A percentile compares a stretch with the other conserved stretches of the same genome.
These are phyloP conservation scores for Cytospora chrysosperma DNA, from an alignment of 2,329 filamentous ascomycete genomes.

Conservation along the genomic window DNA sequence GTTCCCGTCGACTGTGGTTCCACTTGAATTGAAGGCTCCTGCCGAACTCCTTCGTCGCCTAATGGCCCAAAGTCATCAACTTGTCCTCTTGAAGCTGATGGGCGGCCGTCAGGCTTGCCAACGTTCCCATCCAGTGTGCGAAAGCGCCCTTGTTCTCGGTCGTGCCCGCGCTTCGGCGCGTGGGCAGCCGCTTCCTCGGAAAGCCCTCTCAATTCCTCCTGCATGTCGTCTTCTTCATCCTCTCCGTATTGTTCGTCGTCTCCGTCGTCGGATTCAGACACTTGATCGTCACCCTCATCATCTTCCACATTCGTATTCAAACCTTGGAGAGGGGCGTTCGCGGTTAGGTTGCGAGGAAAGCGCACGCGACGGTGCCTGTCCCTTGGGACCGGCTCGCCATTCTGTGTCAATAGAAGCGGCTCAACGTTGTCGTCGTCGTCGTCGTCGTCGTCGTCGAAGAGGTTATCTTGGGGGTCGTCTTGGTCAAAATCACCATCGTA, in stretches of 20 bases:
- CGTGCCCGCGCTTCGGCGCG: slow-evolving; percentile 1
- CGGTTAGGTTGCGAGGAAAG: slow-evolving; percentile 9
- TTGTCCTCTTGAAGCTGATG: not conserved
- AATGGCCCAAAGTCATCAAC: slow-evolving; percentile 3
- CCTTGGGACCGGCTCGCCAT: slow-evolving; percentile 10
- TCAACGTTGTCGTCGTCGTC: slow-evolving; percentile 29
- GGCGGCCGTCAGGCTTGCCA: slow-evolving; percentile 25
- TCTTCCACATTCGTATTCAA: slow-evolving; percentile 12
- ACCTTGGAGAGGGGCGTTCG: slow-evolving; percentile 17
- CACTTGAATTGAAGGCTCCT: not conserved
- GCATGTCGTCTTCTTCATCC: slow-evolving; percentile 35
- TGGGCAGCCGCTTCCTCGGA: slow-evolving; percentile 29
- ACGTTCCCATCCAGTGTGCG: slow-evolving; percentile 31
- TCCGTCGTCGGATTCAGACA: slow-evolving; percentile 29
- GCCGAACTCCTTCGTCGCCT: not conserved
- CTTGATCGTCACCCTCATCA: slow-evolving; percentile 12
- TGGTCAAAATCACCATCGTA: slow-evolving; percentile 40
- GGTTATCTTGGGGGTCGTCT: slow-evolving; percentile 40
- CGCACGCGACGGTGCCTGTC: slow-evolving; percentile 16
- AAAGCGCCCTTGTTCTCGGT: not conserved
- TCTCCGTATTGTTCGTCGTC: slow-evolving; percentile 26
- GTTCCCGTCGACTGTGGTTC: not conserved
- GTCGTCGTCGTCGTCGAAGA: slow-evolving; percentile 37
- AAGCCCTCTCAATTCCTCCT: slow-evolving; percentile 35
- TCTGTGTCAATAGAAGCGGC: slow-evolving; percentile 20